A percentile compares a stretch with the other conserved stretches of the same genome.
These are phyloP conservation scores for Alloteropsis angusta DNA, from an alignment of 202 grass and related monocot species.

Conservation along the genomic window DNA sequence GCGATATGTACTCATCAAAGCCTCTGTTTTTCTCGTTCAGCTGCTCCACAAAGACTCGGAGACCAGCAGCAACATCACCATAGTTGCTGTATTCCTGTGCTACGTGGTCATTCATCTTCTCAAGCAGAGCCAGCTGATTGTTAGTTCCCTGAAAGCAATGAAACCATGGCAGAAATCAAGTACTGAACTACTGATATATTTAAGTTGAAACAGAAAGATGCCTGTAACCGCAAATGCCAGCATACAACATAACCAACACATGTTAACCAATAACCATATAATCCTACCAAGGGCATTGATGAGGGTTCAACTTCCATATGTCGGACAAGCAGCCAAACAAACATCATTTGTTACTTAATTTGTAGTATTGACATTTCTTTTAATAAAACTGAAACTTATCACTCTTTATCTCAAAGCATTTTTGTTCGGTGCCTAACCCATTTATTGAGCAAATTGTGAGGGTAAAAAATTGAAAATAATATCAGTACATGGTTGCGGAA, in stretches of 20 bases:
- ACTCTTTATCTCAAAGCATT: not conserved
- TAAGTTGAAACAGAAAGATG: not conserved
- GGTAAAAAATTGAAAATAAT: not conserved
- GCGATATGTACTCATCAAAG: slow-evolving; percentile 55
- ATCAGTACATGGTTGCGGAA: not conserved
- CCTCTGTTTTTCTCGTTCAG: slow-evolving; percentile 65
- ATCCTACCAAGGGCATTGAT: not conserved
- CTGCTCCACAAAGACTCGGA: slow-evolving; percentile 81
- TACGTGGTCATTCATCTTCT: slow-evolving; percentile 76
- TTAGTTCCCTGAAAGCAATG: slow-evolving; percentile 60
- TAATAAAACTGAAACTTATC: not conserved
- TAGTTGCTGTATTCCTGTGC: slow-evolving; percentile 61
- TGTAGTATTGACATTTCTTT: not conserved
- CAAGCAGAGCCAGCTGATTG: slow-evolving; percentile 63
- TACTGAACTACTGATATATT: not conserved
- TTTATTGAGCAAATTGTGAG: not conserved
- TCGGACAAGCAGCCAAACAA: not conserved
- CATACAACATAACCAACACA: not conserved
- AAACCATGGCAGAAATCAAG: not conserved
- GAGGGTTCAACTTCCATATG: not conserved
- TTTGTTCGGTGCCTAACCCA: not conserved
- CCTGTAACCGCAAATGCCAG: not conserved
- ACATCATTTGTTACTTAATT: not conserved
- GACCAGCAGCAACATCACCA: slow-evolving; percentile 63
- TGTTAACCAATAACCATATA: not conserved